Evolutionary conservation across 2,329 filamentous ascomycete species (phyloP), one percentile per base, ranked within the genome.

Genomic region (Xylariomycetidae sp.): DNA sequence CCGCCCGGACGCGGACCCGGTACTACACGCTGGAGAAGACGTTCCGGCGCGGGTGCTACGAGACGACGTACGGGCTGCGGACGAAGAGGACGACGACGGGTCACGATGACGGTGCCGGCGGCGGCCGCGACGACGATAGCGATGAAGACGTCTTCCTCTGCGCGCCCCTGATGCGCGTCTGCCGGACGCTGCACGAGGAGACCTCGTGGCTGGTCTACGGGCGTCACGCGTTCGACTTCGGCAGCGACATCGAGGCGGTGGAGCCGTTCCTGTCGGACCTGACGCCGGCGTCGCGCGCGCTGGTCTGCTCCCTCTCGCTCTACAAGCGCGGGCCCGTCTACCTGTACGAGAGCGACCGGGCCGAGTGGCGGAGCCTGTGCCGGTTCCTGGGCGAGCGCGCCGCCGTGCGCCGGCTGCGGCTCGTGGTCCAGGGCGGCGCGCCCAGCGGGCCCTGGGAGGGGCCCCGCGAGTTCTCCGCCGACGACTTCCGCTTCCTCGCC

Each of bases 221-320:
- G 6, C 59, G 53, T 35, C 73, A 79, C 50, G 61, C 61, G 1
- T 81, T 82, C 52, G 69, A 73, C 46, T 82, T 82, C 51, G 71
- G 70, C 40, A 64, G 66, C 30, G 66, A 76, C 54, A 63, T 82
- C 42, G 77, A 82, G 54, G 74, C 77, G 12, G 65, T 77, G 5
- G 64, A 70, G 1, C 74, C 77, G 0, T 82, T 82, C 50, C 60
- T 82, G 25, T 59, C 62, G 19, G 75, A 81, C 50, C 63, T 79
- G 20, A 74, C 70, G 3, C 62, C 67, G 1, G 45, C 53, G 13
- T 67, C 70, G 3, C 63, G 71, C 20, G 51, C 54, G 8, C 58
- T 70, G 29, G 56, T 82, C 38, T 59, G 62, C 18, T 62, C 65
- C 22, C 56, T 82, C 9, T 63, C 66, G 10, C 45, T 82, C 14